phyloP scores from a whole-genome alignment of 192 early-diverging fungal genomes.

The Glomus cerebriforme region DNA sequence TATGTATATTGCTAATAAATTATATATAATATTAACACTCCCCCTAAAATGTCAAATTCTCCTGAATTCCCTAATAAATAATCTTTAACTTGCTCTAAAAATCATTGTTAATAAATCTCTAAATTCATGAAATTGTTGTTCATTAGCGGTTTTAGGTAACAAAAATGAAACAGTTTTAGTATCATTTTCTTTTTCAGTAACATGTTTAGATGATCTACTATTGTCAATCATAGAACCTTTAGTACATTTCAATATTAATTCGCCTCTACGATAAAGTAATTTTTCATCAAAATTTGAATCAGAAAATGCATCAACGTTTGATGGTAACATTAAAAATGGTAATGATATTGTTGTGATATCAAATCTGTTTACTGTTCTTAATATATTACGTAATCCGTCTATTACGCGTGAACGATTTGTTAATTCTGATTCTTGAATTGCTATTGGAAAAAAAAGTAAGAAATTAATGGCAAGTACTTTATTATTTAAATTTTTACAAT shows the following conservation, averaged over 20 bases:
- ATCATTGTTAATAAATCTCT: conserved; percentile 45
- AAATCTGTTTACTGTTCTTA: conserved; percentile 61
- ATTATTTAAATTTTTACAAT: background rate
- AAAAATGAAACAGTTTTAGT: conserved; percentile 54
- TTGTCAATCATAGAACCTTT: conserved; percentile 62
- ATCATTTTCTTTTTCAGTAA: conserved; percentile 46
- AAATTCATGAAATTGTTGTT: conserved; percentile 50
- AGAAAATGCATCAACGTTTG: conserved; percentile 35
- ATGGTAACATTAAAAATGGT: conserved; percentile 65
- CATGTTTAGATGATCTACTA: conserved; percentile 48
- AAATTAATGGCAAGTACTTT: background rate
- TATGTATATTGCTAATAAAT: no score
- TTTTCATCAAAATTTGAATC: conserved; percentile 40
- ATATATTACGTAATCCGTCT: conserved; percentile 63
- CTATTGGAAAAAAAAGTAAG: background rate
- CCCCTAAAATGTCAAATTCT: no score
- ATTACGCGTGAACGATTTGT: conserved; percentile 8
- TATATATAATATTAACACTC: no score
- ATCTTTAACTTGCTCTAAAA: conserved; percentile 48
- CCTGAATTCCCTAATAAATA: background rate
- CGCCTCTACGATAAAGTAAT: conserved; percentile 50
- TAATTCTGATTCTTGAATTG: conserved; percentile 29
- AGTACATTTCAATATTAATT: conserved; percentile 50
- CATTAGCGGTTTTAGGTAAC: conserved; percentile 48
- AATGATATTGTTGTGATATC: conserved; percentile 65